phyloP scores from a whole-genome alignment of 2,329 filamentous ascomycete species.

The Sarocladium oryzae region DNA sequence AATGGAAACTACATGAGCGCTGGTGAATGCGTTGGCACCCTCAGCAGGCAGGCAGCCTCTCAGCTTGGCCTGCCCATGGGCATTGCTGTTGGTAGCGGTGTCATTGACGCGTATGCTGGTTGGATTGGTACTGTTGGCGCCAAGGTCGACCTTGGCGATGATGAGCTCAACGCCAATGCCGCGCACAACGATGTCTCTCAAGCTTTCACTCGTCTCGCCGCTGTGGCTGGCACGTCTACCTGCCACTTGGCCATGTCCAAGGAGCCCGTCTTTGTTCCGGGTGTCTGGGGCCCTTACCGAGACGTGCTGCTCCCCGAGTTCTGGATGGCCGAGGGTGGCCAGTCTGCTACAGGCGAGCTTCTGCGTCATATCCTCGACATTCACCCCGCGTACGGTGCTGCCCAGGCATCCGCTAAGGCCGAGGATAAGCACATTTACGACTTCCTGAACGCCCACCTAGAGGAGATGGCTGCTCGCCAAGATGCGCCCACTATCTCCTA shows the following conservation, averaged over 20 bases:
- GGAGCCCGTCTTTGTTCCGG: slow-evolving; percentile 86
- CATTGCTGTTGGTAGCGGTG: slow-evolving; percentile 89
- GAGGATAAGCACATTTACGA: slow-evolving; percentile 90
- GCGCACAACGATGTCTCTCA: slow-evolving; percentile 83
- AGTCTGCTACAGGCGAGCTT: slow-evolving; percentile 92
- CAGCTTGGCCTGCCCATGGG: slow-evolving; percentile 81
- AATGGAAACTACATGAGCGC: slow-evolving; percentile 88
- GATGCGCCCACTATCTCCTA: slow-evolving; percentile 74
- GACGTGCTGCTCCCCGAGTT: slow-evolving; percentile 87
- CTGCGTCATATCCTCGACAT: slow-evolving; percentile 93
- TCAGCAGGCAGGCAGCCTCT: slow-evolving; percentile 75
- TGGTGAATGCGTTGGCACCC: slow-evolving; percentile 78
- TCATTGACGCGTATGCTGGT: slow-evolving; percentile 96
- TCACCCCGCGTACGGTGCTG: slow-evolving; percentile 82
- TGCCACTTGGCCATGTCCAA: slow-evolving; percentile 96
- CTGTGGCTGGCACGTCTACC: slow-evolving; percentile 93
- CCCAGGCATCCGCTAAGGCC: slow-evolving; percentile 69
- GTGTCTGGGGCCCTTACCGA: slow-evolving; percentile 95
- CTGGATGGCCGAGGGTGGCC: slow-evolving; percentile 97
- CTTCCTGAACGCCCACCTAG: slow-evolving; percentile 83
- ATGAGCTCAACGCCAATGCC: slow-evolving; percentile 59
- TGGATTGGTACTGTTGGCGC: slow-evolving; percentile 99
- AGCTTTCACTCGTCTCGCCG: slow-evolving; percentile 86
- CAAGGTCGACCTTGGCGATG: slow-evolving; percentile 68
- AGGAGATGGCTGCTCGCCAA: slow-evolving; percentile 62